phyloP scores from a whole-genome alignment of 176 grass and related monocot species.

The Aegilops longissima region DNA sequence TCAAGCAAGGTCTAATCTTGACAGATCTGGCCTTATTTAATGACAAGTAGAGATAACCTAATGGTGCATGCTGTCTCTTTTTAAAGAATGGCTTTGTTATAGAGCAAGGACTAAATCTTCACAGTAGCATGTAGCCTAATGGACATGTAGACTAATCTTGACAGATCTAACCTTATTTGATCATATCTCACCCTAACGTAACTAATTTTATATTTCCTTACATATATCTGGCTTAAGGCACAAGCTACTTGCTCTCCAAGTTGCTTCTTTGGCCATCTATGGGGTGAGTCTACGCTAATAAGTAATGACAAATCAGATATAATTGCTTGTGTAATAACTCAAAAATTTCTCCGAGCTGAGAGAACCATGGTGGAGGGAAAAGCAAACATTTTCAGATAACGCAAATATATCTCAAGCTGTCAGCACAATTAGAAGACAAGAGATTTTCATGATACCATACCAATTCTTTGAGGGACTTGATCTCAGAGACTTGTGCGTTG shows the following conservation, averaged over 20 bases:
- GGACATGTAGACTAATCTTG: background rate
- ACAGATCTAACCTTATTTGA: background rate
- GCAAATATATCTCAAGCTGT: constrained; percentile 18
- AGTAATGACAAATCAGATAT: constrained; percentile 12
- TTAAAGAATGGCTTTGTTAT: background rate
- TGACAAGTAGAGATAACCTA: background rate
- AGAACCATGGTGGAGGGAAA: background rate
- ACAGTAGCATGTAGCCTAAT: too few species aligned
- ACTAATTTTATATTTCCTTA: background rate
- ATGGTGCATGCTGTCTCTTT: background rate
- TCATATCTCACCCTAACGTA: background rate
- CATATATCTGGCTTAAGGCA: background rate
- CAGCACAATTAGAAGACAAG: constrained; percentile 16
- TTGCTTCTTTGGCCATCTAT: background rate
- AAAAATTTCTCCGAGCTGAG: background rate
- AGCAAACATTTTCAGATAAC: constrained; percentile 8
- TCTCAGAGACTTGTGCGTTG: constrained; percentile 55
- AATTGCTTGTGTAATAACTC: background rate
- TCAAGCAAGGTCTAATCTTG: background rate
- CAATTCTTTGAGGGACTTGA: constrained; percentile 77
- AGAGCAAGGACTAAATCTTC: too few species aligned
- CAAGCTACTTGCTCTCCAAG: background rate
- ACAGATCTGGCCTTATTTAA: background rate
- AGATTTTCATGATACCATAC: constrained; percentile 46
- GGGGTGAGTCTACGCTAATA: background rate